These are phyloP conservation scores for Stachybotrys chartarum DNA, from an alignment of 2,329 filamentous ascomycete genomes.

Conservation along the genomic window DNA sequence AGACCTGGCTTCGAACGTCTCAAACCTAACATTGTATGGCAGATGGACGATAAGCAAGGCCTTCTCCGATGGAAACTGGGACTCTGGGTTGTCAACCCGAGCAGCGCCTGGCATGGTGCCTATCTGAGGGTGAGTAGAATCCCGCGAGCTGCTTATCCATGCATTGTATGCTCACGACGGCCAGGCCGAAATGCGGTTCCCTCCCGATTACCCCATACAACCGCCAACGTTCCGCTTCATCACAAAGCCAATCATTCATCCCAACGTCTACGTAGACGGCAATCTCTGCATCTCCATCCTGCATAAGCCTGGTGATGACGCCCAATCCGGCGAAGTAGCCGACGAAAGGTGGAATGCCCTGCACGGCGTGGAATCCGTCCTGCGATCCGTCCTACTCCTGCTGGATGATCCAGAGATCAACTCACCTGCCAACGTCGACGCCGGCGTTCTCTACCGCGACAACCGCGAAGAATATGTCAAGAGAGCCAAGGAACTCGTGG, in stretches of 20 bases:
- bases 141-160: not conserved
- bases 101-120: slow-evolving; percentile 85
- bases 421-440: slow-evolving; percentile 92
- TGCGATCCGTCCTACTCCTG: slow-evolving; percentile 85
- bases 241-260: slow-evolving; percentile 70
- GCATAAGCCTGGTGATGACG: slow-evolving; percentile 84
- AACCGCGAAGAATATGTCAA: slow-evolving; percentile 61
- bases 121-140: slow-evolving; percentile 64
- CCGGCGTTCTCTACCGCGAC: slow-evolving; percentile 78
- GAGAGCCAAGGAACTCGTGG: slow-evolving; percentile 62
- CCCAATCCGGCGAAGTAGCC: slow-evolving; percentile 83
- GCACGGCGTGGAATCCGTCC: slow-evolving; percentile 88
- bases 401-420: slow-evolving; percentile 91
- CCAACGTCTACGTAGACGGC: slow-evolving; percentile 89
- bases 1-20: slow-evolving; percentile 32
- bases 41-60: slow-evolving; percentile 68
- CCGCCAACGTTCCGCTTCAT: slow-evolving; percentile 86
- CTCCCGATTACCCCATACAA: slow-evolving; percentile 79
- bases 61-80: slow-evolving; percentile 83
- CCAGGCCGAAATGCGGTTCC: slow-evolving; percentile 78
- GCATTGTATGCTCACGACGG: not conserved
- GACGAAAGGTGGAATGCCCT: slow-evolving; percentile 92
- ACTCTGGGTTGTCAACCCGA: slow-evolving; percentile 86
- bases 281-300: slow-evolving; percentile 95
- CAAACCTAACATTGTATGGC: slow-evolving; percentile 2